Percentiles rank a stretch among this genome's conserved stretches.
Conservation (phyloP, 805 yeast genomes). For the Yarrowia yakushimensis region DNA sequence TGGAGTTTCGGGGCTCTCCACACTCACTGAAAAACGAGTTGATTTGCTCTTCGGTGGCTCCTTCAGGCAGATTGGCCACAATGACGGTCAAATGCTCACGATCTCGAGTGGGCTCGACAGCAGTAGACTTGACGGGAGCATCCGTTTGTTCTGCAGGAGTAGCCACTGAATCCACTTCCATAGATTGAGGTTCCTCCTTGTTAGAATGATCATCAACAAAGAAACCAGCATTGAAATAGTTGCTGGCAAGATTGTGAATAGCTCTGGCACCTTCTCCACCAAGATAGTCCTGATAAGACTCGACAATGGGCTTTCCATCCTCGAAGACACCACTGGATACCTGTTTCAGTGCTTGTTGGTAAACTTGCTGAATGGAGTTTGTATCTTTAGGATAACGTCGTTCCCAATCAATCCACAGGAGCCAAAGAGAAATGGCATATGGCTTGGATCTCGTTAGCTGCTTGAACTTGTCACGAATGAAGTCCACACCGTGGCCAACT, state of each 20-base stretch:
- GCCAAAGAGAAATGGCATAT: neutral
- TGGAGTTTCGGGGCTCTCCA: slow-evolving; percentile 13
- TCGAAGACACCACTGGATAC: neutral
- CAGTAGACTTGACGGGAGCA: neutral
- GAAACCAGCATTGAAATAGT: slow-evolving; percentile 8
- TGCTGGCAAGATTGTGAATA: neutral
- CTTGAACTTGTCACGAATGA: slow-evolving; percentile 3
- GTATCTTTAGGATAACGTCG: slow-evolving; percentile 13
- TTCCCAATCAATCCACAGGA: slow-evolving; percentile 12
- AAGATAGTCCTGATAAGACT: slow-evolving; percentile 2
- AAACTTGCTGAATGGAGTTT: slow-evolving; percentile 16
- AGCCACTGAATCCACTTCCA: slow-evolving; percentile 1
- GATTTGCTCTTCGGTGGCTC: neutral
- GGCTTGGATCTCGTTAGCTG: neutral
- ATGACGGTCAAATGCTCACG: slow-evolving; percentile 16
- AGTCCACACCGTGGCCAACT: neutral
- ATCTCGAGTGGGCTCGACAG: neutral
- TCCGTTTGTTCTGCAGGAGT: neutral
- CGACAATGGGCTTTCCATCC: neutral
- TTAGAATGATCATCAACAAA: neutral
- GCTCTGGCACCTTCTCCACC: slow-evolving; percentile 1
- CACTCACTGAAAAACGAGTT: neutral
- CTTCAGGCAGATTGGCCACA: neutral
- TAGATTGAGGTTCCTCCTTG: neutral
- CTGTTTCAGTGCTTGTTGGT: slow-evolving; percentile 11